Conservation (phyloP, 2,329 filamentous ascomycete genomes). For the Delphinella strobiligena region DNA sequence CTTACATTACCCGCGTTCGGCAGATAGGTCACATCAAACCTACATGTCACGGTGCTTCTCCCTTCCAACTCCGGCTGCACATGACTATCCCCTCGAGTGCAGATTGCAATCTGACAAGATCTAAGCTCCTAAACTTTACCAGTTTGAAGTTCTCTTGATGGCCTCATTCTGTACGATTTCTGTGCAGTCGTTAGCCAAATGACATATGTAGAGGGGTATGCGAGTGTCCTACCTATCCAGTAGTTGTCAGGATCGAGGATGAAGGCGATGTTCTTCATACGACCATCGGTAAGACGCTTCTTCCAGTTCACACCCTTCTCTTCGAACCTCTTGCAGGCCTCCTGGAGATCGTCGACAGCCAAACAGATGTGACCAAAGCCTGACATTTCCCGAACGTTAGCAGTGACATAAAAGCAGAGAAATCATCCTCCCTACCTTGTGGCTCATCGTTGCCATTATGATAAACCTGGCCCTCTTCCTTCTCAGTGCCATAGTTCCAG, state of each 20-base stretch:
- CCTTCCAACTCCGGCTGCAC: too few species aligned
- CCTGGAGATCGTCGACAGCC: constrained; percentile 76
- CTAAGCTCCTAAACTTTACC: not conserved
- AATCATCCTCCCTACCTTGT: constrained; percentile 46
- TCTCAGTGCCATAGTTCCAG: constrained; percentile 75
- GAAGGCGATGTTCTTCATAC: constrained; percentile 90
- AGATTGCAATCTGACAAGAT: not conserved
- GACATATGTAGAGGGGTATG: too few species aligned
- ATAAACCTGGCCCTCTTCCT: constrained; percentile 71
- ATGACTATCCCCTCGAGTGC: too few species aligned
- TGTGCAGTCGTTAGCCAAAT: constrained; percentile 24
- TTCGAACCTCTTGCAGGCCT: constrained; percentile 79
- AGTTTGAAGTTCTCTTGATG: constrained; percentile 29
- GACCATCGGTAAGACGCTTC: constrained; percentile 83
- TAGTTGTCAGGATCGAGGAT: constrained; percentile 69
- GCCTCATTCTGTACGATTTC: constrained; percentile 66
- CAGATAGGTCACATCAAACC: too few species aligned
- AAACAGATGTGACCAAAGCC: constrained; percentile 86
- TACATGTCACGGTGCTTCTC: too few species aligned
- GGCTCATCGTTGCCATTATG: constrained; percentile 87
- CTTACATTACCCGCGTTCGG: too few species aligned
- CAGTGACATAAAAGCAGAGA: too few species aligned
- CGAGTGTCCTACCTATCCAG: too few species aligned
- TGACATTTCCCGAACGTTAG: too few species aligned
- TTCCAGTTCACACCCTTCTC: constrained; percentile 76